Conservation (phyloP, 2,329 filamentous ascomycete species). For the Diplocarpon rosae region DNA sequence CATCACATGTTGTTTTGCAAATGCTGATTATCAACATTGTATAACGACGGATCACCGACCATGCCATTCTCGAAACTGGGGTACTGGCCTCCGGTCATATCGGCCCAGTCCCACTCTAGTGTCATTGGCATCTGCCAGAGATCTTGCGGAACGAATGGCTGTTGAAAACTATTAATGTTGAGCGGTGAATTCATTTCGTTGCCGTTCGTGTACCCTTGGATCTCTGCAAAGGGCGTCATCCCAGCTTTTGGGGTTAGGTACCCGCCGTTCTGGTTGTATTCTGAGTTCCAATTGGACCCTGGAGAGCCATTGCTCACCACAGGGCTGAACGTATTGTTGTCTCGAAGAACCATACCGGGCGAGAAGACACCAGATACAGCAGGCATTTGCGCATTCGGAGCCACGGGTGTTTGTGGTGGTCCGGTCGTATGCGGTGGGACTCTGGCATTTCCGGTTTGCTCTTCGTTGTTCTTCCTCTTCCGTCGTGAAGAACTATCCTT, state of each 20-base stretch:
- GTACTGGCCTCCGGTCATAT: slow-evolving; percentile 55
- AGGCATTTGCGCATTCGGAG: slow-evolving; percentile 11
- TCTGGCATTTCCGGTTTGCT: slow-evolving; percentile 17
- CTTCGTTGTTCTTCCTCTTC: slow-evolving; percentile 69
- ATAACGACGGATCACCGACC: slow-evolving; percentile 19
- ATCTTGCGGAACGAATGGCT: slow-evolving; percentile 85
- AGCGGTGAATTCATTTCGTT: slow-evolving; percentile 24
- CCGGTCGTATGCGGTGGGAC: slow-evolving; percentile 6
- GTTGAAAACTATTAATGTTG: slow-evolving; percentile 48
- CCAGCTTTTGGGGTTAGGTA: slow-evolving; percentile 17
- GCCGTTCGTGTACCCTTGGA: slow-evolving; percentile 19
- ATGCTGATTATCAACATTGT: slow-evolving; percentile 19
- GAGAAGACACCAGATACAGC: slow-evolving; percentile 23
- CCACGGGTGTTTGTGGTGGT: slow-evolving; percentile 21
- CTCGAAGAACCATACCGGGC: slow-evolving; percentile 19
- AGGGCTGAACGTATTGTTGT: slow-evolving; percentile 22
- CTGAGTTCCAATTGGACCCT: slow-evolving; percentile 19
- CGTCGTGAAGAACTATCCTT: slow-evolving; percentile 57
- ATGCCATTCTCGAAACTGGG: slow-evolving; percentile 51
- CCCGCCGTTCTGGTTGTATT: slow-evolving; percentile 17
- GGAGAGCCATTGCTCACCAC: slow-evolving; percentile 17
- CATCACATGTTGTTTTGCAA: slow-evolving; percentile 19
- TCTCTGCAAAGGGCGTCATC: slow-evolving; percentile 23
- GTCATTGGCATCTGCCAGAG: slow-evolving; percentile 95
- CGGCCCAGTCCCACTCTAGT: slow-evolving; percentile 66